Conservation (phyloP, 108 stramenopile genomes). For the Cylindrotheca fusiformis region DNA sequence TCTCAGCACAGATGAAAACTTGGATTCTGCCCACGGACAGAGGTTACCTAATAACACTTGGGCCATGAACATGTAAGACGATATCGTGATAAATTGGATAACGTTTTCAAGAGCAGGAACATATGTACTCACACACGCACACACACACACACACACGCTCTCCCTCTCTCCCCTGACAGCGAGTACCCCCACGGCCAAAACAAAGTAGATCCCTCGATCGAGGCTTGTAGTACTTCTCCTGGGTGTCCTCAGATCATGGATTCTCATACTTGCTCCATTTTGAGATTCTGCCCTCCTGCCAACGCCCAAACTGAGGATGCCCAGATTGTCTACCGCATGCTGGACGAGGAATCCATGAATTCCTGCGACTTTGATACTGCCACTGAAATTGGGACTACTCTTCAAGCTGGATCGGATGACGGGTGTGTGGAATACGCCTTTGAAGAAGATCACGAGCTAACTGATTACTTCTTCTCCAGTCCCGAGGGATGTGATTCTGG, state of each 20-base stretch:
- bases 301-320: background rate
- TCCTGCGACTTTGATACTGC: constrained; percentile 1
- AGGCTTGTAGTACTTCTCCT: background rate
- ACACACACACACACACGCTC: too few relatives aligned
- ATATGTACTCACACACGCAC: too few relatives aligned
- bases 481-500: background rate
- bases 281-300: background rate
- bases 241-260: background rate
- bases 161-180: too few relatives aligned
- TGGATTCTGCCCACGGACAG: background rate
- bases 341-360: background rate
- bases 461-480: background rate
- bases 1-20: background rate
- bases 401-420: background rate
- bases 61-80: background rate
- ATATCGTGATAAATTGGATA: too few relatives aligned
- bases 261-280: constrained; percentile 3
- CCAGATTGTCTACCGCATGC: constrained; percentile 1
- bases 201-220: too few relatives aligned
- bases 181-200: too few relatives aligned
- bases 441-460: background rate
- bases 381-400: background rate
- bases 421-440: background rate
- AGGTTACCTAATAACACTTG: constrained; percentile 1
- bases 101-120: too few relatives aligned